phyloP scores from a whole-genome alignment of 805 yeast genomes.

The Kodamaea laetipori region DNA sequence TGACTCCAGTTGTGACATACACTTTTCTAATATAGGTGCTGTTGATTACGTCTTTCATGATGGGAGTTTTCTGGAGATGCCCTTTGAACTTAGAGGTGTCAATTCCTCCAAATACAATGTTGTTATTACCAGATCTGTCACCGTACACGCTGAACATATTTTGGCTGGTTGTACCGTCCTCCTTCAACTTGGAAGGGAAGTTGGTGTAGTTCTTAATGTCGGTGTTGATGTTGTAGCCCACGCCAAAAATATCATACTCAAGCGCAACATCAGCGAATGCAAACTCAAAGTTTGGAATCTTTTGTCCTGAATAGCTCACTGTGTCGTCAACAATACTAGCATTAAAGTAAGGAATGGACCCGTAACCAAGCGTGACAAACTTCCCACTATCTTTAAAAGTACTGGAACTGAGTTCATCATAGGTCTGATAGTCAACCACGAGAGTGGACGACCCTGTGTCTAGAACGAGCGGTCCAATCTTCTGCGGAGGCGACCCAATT shows the following conservation, averaged over 20 bases:
- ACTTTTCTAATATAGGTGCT: slow-evolving; percentile 10
- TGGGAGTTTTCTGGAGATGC: slow-evolving; percentile 19
- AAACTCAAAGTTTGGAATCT: slow-evolving; percentile 12
- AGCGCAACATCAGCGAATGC: slow-evolving; percentile 7
- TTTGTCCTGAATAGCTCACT: slow-evolving; percentile 3
- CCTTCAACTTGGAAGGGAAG: slow-evolving; percentile 19
- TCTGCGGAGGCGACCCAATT: slow-evolving; percentile 19
- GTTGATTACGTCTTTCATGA: slow-evolving; percentile 12
- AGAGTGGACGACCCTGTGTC: slow-evolving; percentile 18
- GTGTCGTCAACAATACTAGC: slow-evolving; percentile 8
- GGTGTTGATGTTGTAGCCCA: slow-evolving; percentile 18
- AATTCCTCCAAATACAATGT: slow-evolving; percentile 35
- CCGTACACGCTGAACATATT: slow-evolving; percentile 17
- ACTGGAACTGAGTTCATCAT: not conserved
- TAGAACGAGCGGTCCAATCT: slow-evolving; percentile 8
- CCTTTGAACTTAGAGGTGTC: slow-evolving; percentile 31
- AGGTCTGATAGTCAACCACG: slow-evolving; percentile 3
- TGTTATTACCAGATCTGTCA: slow-evolving; percentile 11
- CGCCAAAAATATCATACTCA: slow-evolving; percentile 18
- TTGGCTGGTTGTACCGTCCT: slow-evolving; percentile 13
- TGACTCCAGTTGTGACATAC: slow-evolving; percentile 11
- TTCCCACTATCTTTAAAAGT: slow-evolving; percentile 6
- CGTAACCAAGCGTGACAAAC: slow-evolving; percentile 3
- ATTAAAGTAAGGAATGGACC: slow-evolving; percentile 9
- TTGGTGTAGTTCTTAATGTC: slow-evolving; percentile 16